Evolutionary conservation across 2,329 filamentous ascomycete species (phyloP).

Genomic region (Alternaria brassicae): DNA sequence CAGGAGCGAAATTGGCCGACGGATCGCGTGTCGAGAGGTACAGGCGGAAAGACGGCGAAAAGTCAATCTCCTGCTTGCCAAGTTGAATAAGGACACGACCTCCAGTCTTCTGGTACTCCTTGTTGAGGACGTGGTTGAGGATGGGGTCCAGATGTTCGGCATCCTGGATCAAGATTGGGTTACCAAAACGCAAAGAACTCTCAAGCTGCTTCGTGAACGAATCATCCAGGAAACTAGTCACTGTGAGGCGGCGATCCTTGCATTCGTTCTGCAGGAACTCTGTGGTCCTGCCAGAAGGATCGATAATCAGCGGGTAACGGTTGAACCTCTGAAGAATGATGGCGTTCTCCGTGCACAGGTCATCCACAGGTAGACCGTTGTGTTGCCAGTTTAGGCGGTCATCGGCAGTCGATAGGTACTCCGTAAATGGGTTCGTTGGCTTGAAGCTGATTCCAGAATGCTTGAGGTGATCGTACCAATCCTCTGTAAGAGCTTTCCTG

Average conservation of each 20-base stretch:
- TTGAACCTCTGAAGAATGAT: conserved; percentile 98
- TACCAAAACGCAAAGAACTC: conserved; percentile 95
- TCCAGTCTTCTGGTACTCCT: conserved; percentile 98
- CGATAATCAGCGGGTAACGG: conserved; percentile 96
- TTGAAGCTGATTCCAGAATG: conserved; percentile 95
- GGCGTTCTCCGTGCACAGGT: conserved; percentile 97
- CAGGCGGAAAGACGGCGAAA: conserved; percentile 94
- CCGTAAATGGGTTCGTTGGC: conserved; percentile 89
- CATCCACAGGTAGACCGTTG: conserved; percentile 90
- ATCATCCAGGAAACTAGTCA: conserved; percentile 97
- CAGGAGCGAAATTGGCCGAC: conserved; percentile 91
- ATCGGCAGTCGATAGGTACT: conserved; percentile 95
- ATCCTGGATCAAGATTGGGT: conserved; percentile 97
- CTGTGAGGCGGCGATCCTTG: conserved; percentile 89
- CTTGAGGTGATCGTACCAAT: conserved; percentile 93
- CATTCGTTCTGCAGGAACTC: conserved; percentile 96
- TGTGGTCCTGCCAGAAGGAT: conserved; percentile 91
- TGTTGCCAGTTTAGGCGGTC: conserved; percentile 95
- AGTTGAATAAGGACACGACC: conserved; percentile 98
- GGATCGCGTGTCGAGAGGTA: conserved; percentile 96
- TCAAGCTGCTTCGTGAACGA: conserved; percentile 98
- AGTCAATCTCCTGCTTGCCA: conserved; percentile 98
- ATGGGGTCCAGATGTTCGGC: conserved; percentile 97
- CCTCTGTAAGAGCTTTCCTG: conserved; percentile 95
- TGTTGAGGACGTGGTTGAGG: conserved; percentile 97